Percentiles rank a stretch among this genome's conserved stretches.
These are phyloP conservation scores for Fusarium sp. DNA, from an alignment of 2,329 filamentous ascomycete species.

Conservation along the genomic window DNA sequence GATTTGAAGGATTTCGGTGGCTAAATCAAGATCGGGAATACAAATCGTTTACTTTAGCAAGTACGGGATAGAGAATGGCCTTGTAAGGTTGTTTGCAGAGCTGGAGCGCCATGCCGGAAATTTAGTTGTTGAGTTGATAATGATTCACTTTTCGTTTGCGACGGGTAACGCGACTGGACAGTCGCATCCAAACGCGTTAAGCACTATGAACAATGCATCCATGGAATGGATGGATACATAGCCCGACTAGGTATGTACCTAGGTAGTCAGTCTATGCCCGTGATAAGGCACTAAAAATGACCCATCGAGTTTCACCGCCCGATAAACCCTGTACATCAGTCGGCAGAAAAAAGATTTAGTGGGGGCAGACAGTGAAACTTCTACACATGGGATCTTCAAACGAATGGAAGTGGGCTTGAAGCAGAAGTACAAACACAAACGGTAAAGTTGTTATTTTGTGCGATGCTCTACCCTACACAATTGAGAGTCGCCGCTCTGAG, in stretches of 20 bases:
- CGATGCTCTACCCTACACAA: conserved; percentile 49
- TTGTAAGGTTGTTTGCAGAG: neutral
- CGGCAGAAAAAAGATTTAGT: conserved; percentile 51
- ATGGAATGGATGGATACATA: too few species aligned
- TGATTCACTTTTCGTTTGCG: conserved; percentile 24
- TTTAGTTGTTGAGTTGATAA: conserved; percentile 4
- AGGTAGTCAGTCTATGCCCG: too few species aligned
- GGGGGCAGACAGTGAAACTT: conserved; percentile 32
- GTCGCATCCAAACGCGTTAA: conserved; percentile 39
- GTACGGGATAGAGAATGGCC: neutral
- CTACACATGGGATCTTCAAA: conserved; percentile 1
- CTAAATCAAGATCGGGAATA: neutral
- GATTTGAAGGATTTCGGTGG: neutral
- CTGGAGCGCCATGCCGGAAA: conserved; percentile 10
- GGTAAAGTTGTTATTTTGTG: conserved; percentile 35
- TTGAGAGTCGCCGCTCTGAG: conserved; percentile 42
- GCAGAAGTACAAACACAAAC: conserved; percentile 9
- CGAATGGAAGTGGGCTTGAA: neutral
- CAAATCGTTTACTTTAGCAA: neutral
- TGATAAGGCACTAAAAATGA: conserved; percentile 18
- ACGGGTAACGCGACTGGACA: conserved; percentile 43
- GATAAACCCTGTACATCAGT: conserved; percentile 15
- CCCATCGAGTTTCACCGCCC: conserved; percentile 40
- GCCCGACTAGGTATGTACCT: too few species aligned
- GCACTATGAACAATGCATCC: too few species aligned